These are phyloP conservation scores for Fonsecaea erecta DNA, from an alignment of 2,329 filamentous ascomycete genomes.

Conservation along the genomic window DNA sequence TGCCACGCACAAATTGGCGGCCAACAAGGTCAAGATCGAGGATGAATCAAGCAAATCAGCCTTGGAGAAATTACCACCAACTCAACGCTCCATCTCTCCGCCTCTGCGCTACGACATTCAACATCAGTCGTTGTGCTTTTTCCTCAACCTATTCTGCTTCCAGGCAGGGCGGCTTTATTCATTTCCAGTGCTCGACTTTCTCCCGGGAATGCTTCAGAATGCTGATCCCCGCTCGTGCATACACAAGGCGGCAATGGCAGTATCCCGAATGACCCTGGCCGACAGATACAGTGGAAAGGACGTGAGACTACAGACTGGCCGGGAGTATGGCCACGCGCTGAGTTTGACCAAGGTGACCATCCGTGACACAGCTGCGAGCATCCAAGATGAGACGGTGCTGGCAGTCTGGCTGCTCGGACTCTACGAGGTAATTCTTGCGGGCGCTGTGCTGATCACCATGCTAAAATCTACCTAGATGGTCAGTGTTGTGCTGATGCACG, in stretches of 20 bases:
- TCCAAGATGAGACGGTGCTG: constrained; percentile 35
- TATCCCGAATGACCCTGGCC: constrained; percentile 36
- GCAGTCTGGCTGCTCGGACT: constrained; percentile 36
- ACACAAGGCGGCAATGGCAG: constrained; percentile 31
- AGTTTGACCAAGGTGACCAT: constrained; percentile 29
- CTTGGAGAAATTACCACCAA: constrained; percentile 7
- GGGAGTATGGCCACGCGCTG: constrained; percentile 34
- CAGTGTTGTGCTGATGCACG: constrained; percentile 32
- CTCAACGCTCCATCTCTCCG: constrained; percentile 25
- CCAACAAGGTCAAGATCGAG: constrained; percentile 22
- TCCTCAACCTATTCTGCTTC: constrained; percentile 36
- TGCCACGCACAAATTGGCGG: background rate
- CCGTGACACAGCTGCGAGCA: constrained; percentile 25
- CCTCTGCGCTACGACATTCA: constrained; percentile 35
- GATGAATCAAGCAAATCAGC: background rate
- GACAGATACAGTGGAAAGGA: constrained; percentile 36
- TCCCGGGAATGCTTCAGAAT: constrained; percentile 30
- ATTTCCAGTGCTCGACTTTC: constrained; percentile 36
- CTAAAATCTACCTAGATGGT: constrained; percentile 25
- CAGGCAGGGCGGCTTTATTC: constrained; percentile 35
- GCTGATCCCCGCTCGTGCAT: constrained; percentile 25
- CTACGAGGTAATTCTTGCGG: constrained; percentile 31
- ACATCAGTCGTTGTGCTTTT: constrained; percentile 37
- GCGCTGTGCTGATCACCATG: background rate
- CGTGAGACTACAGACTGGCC: constrained; percentile 31